A percentile compares a stretch with the other conserved stretches of the same genome.
These are phyloP conservation scores for Setaria viridis DNA, from an alignment of 202 grass and related monocot species.

Conservation along the genomic window DNA sequence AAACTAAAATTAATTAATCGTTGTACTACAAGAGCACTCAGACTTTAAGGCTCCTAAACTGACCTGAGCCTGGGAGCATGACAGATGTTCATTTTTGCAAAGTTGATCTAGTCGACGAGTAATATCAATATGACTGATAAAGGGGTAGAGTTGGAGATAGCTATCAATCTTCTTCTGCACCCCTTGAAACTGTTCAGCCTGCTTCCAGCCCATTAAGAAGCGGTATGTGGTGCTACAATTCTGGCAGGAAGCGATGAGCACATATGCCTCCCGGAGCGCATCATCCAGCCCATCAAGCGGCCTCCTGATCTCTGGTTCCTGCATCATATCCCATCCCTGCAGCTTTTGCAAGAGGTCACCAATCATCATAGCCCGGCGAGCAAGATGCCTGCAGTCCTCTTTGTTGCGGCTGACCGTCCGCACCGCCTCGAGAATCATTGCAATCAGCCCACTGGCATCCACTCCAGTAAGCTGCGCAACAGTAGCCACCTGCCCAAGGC, in stretches of 20 bases:
- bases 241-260: background rate
- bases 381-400: background rate
- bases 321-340: background rate
- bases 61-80: background rate
- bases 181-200: background rate
- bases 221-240: background rate
- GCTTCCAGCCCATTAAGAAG: background rate
- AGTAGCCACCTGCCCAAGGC: background rate
- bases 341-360: background rate
- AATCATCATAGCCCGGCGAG: background rate
- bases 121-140: conserved; percentile 4
- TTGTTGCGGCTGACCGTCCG: background rate
- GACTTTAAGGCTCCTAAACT: background rate
- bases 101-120: background rate
- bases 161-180: conserved; percentile 1
- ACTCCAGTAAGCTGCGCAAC: background rate
- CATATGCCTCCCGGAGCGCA: conserved; percentile 11
- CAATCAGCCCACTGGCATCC: background rate
- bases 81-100: background rate
- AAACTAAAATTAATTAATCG: no score
- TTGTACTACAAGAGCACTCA: no score
- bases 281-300: background rate
- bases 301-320: background rate
- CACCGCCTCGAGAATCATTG: conserved; percentile 9
- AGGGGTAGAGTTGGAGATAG: background rate